Evolutionary conservation across 208 protist species (phyloP), one percentile per base, ranked within the genome.

Genomic region (Histomonas meleagridis): DNA sequence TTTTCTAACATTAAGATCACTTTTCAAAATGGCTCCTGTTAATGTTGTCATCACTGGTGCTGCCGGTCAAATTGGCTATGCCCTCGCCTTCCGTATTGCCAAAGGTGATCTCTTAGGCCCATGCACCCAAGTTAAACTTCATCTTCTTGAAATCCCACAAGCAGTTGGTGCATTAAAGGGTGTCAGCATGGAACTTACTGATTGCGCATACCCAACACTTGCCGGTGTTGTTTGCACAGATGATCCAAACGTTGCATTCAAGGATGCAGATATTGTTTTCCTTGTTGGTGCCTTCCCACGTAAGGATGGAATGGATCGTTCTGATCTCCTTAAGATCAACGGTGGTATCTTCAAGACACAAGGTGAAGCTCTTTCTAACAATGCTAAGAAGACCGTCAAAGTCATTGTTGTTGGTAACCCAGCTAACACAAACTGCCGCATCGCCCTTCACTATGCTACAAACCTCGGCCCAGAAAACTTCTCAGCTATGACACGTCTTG

Each of bases 381-480:
- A 97, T 86, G 97, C 97, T n/a, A 93, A 93, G 3, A 92, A 94
- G 51, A 92, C 95, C 91, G 96, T 97, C 92, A 96, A 96, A 62
- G 94, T 96, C 26, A 12, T 94, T 21, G 92, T 93, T 16, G 92
- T 94, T 51, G 90, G 86, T 23, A 99, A 99, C 92, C 97, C 98
- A 21, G 97, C 97, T 51, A 99, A 99, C 94, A 99, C 98, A 32
- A 98, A 99, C 93, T 95, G 96, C 0, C 93, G 97, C 26, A 96
- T 98, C 78, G 94, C 97, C 26, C 21, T 92, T 12, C 65, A 60
- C 14, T 93, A 81, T 38, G 96, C 97, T 38, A 91, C 92, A 57
- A 94, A 94, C 18, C 46, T 90, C 32, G 49, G 49, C 7, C 92
- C 94, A 21, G 92, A 94, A 90, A 97, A 98, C 94, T 97, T 99